Evolutionary conservation across 805 yeast species (phyloP).

Genomic region (Candida ovalis): DNA sequence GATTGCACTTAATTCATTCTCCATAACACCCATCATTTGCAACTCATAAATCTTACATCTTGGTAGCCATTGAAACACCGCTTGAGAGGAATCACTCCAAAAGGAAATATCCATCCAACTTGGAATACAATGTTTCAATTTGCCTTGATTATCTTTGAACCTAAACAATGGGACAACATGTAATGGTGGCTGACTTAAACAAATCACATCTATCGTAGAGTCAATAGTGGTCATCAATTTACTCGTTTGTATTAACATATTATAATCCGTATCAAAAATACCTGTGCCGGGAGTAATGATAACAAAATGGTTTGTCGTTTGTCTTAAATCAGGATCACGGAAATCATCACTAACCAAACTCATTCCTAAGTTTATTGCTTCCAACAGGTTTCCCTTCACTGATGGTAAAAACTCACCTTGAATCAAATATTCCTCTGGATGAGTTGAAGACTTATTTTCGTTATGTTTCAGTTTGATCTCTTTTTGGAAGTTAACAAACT

Average conservation of each 20-base stretch:
- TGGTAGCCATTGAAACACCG: conserved; percentile 76
- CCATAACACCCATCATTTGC: conserved; percentile 98
- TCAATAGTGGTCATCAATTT: conserved; percentile 73
- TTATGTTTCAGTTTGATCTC: conserved; percentile 56
- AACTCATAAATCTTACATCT: conserved; percentile 90
- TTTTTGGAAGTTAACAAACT: conserved; percentile 76
- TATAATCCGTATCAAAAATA: conserved; percentile 84
- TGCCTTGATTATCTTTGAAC: conserved; percentile 49
- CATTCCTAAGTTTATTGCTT: conserved; percentile 81
- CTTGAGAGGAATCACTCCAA: conserved; percentile 59
- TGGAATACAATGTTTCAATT: conserved; percentile 74
- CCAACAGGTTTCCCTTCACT: conserved; percentile 83
- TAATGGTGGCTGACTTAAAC: conserved; percentile 85
- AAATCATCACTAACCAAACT: conserved; percentile 74
- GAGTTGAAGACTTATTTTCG: conserved; percentile 31
- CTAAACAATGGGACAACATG: conserved; percentile 90
- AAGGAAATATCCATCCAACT: conserved; percentile 94
- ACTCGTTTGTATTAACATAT: conserved; percentile 69
- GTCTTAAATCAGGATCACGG: conserved; percentile 79
- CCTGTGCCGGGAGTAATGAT: conserved; percentile 93
- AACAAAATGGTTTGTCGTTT: conserved; percentile 87
- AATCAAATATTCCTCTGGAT: conserved; percentile 36
- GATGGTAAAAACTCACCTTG: conserved; percentile 75
- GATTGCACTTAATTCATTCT: conserved; percentile 73
- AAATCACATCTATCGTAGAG: conserved; percentile 81